phyloP scores from a whole-genome alignment of 768 basidiomycete genomes.

The Lepiota venenata region DNA sequence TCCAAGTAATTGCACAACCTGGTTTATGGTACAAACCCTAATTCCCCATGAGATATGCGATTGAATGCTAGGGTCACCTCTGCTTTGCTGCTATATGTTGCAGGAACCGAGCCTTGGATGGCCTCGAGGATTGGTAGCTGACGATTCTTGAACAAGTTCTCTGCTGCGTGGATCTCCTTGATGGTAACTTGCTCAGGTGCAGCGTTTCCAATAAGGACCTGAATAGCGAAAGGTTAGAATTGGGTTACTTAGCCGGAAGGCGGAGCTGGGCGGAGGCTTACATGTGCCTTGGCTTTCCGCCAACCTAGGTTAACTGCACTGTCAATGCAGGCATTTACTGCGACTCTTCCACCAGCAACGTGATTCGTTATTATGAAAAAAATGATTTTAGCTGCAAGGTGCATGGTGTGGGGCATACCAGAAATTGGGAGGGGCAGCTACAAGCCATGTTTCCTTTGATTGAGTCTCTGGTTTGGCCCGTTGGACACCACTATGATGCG shows the following conservation, averaged over 20 bases:
- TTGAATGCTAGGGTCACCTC: too few species aligned
- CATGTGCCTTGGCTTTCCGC: slow-evolving; percentile 35
- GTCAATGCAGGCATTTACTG: slow-evolving; percentile 28
- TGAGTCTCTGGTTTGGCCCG: too few species aligned
- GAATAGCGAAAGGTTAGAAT: too few species aligned
- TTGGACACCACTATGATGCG: too few species aligned
- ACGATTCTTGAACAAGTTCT: slow-evolving; percentile 18
- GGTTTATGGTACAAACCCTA: too few species aligned
- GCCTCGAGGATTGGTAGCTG: slow-evolving; percentile 21
- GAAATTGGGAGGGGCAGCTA: too few species aligned
- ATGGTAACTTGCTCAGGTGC: neutral
- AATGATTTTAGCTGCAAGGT: too few species aligned
- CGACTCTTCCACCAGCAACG: slow-evolving; percentile 18
- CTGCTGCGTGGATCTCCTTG: slow-evolving; percentile 14
- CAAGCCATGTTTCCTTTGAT: too few species aligned
- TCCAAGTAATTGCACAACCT: too few species aligned
- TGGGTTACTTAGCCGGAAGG: neutral
- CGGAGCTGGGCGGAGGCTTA: slow-evolving; percentile 14
- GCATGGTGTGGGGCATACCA: too few species aligned
- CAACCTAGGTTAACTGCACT: slow-evolving; percentile 33
- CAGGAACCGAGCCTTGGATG: slow-evolving; percentile 24
- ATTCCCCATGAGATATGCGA: too few species aligned
- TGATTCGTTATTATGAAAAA: neutral
- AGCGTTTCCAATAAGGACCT: neutral
- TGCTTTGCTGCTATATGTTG: slow-evolving; percentile 32